Conservation (phyloP, 2,329 filamentous ascomycete species). For the Fusarium drepaniforme region DNA sequence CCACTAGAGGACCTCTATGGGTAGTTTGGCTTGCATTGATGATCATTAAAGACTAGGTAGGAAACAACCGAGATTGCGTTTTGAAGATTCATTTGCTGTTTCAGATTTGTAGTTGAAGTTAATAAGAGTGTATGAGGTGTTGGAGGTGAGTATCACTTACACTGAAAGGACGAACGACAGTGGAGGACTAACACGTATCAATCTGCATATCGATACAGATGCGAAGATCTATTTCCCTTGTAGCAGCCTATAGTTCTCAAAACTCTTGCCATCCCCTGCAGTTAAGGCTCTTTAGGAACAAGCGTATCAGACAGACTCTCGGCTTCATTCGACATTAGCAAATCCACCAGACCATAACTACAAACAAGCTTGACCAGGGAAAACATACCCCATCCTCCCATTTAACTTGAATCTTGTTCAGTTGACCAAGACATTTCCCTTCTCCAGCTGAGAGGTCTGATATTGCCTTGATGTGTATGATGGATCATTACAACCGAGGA, state of each 20-base stretch:
- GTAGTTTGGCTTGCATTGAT: not conserved
- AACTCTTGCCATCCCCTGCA: not conserved
- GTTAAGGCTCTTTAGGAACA: not conserved
- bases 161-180: not conserved
- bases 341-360: not conserved
- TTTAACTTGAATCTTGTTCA: not conserved
- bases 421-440: not conserved
- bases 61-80: not conserved
- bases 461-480: not conserved
- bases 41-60: not conserved
- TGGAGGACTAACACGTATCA: not conserved
- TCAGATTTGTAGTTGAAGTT: not conserved
- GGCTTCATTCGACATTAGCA: not conserved
- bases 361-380: not conserved
- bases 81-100: not conserved
- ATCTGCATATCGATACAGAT: not conserved
- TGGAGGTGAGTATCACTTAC: not conserved
- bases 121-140: not conserved
- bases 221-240: not conserved
- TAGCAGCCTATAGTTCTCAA: no score
- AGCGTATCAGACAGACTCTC: not conserved
- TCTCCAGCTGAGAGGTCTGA: not conserved
- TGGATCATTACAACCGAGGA: not conserved
- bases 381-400: not conserved
- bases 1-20: constrained; percentile 24